Conservation (phyloP, 164 flowering plant species). For the Tetracentron sinense region DNA sequence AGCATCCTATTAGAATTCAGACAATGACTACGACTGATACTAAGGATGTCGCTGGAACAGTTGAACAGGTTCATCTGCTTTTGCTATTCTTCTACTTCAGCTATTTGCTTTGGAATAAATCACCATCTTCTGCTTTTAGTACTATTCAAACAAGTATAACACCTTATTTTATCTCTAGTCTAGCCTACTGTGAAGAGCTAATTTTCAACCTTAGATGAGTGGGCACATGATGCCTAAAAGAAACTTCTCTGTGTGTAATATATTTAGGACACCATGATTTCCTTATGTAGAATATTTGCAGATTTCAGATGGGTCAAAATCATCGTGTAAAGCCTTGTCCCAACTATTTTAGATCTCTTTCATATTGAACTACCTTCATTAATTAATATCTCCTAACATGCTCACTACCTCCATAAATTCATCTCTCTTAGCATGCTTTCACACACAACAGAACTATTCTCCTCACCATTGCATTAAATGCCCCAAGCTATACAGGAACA, state of each 20-base stretch:
- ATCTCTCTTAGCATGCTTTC: too few relatives aligned
- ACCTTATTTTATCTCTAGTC: neutral
- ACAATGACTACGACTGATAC: conserved; percentile 97
- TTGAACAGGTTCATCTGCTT: conserved; percentile 64
- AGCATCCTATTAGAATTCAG: conserved; percentile 91
- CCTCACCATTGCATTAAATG: neutral
- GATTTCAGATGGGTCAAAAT: neutral
- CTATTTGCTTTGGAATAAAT: conserved; percentile 1
- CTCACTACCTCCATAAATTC: too few relatives aligned
- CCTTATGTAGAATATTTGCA: neutral
- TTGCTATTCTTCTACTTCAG: conserved; percentile 2
- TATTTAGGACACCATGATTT: neutral
- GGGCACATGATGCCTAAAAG: neutral
- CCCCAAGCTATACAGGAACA: neutral
- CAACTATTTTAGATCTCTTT: neutral
- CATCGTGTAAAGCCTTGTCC: neutral
- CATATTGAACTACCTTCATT: too few relatives aligned
- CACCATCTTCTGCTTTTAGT: neutral
- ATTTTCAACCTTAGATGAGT: neutral
- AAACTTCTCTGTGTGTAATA: neutral
- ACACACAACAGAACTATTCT: too few relatives aligned
- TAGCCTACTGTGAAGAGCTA: neutral
- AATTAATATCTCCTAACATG: neutral
- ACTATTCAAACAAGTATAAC: neutral
- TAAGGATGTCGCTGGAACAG: conserved; percentile 84